Base-by-base conservation (phyloP, 2,329 filamentous ascomycete species). In the Paecilomyces formosus region DNA sequence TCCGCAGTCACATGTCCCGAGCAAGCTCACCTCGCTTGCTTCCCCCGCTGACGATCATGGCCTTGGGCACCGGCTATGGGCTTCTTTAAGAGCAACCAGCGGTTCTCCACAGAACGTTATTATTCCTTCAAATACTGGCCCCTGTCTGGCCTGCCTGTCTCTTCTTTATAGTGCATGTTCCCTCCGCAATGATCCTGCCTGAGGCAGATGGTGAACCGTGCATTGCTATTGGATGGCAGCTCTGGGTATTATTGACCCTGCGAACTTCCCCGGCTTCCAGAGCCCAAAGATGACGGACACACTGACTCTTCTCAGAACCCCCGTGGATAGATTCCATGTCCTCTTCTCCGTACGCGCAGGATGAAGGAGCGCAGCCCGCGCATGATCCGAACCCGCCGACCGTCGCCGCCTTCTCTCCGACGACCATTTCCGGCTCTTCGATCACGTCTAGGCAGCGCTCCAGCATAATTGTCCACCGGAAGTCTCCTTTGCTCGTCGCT, bases 381-480 rank as follows among this genome's bases (percentile, higher is more conserved):
- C 62, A 63, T 55, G 75, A 81, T 74, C 77, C 76, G 61, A 79
- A 77, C 63, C 81, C 84, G 58, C 88, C 91, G 53, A 97, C 93
- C 53, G 86, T 89, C 70, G 94, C 94, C 63, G 84, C 90, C 68
- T 99, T 99, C 78, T 94, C 93, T 4, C 92, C 94, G 31, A 84
- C 88, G 22, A 90, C 88, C 22, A 83, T 92, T 64, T 88, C 86
- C 52, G 84, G 88, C 58, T 83, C 84, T 39, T 82, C 86, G 4
- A 81, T 88, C 53, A 83, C 86, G 39, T 85, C 86, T 50, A 88
- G 89, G 69, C 88, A 93, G 62, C 86, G 90, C 53, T 95, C 91
- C 18, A 95, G 91, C 58, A 92, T 99, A 66, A 86, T 97, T 65
- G 92, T 99, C 21, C 92, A 97, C 75, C 93, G 96, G 74, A 99